Evolutionary conservation across 2,329 filamentous ascomycete genomes (phyloP), one percentile per base, ranked within the genome.

Genomic region (Beauveria scarabaeidicola): DNA sequence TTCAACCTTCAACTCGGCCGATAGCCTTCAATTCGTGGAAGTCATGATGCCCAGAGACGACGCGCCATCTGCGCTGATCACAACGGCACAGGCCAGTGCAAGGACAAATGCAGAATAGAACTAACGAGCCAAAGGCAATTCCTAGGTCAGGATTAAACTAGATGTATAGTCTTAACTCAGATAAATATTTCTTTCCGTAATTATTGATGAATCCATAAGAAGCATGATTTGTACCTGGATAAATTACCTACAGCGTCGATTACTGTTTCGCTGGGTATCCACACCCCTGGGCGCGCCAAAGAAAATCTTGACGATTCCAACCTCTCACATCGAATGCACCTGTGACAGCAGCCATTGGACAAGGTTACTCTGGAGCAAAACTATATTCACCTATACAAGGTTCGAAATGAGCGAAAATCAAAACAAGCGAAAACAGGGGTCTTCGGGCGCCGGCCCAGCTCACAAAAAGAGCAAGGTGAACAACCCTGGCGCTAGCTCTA

Each of bases 31-130:
- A 71, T 85, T 95, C 69, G 90, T 95, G 46, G 91, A 95, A 77
- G 68, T 95, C 53, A 87, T 90, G 68, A 90, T 95, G 83, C 86
- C 85, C 10, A 87, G 83, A 73, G 81, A 91, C 62, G 90, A 95
- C 73, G 89, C 90, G 13, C 90, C 90, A 0, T 77, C 79, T 52
- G 83, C 84, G 5, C 72, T 95, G 65, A 83, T 87, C 66, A 73
- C 85, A 68, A 90, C 88, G 23, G 87, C 89, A 0, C 81, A 88
- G 70, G 85, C 86, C 5, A 86, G 85, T 50, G 89, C 88, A 6
- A 84, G 76, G 74, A 84, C 78, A 54, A 93, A 92, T 70, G 77
- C 81, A 7, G 80, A 70, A 67, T 64, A 27, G 15, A 53, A 11
- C 21, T 59, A 40, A 36, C n/a, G 3, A 40, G 8, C 19, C 6